Evolutionary conservation across 2,329 filamentous ascomycete species (phyloP), one percentile per base, ranked within the genome.

Genomic region (Didymella pinodella): DNA sequence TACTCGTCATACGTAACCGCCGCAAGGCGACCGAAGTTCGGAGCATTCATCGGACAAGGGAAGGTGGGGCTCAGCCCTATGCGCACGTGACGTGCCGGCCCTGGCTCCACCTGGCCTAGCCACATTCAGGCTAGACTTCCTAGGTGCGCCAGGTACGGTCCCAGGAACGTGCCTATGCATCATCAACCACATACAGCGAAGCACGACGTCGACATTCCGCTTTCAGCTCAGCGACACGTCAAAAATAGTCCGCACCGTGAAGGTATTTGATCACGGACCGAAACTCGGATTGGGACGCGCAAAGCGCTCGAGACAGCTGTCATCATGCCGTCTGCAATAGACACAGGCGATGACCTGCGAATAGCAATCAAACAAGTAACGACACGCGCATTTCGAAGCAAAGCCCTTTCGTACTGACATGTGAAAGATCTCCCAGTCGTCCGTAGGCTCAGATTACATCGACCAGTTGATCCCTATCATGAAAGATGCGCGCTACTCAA

Each of bases 391-490:
- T 46, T 11, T 20, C 18, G 14, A 22, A 25, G 28, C 16, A 44
- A 14, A 18, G 25, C 22, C 7, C 7, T 1, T 18, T 41, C 16
- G 22, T 36, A 43, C 64, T 68, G 47, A 69, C 51, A 12, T 2
- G 12, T 66, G 53, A 61, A 74, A 99, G 92, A 96, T 98, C 67
- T 93, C 97, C 62, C 87, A 96, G 68, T 93, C 94, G 2, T 90
- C 93, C 12, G 93, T 93, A 22, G 94, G 98, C 72, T 86, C 90
- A 48, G 95, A 99, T 71, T 98, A 97, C 73, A 88, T 99, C 64
- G 95, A 98, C 75, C 94, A 97, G 74, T 82, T 99, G 49, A 97
- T 98, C 47, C 94, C 93, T 10, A 91, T 96, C 2, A 88, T 99
- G 63, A 95, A 93, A 81, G 94, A 97, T 84, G 93, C 92, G 66